phyloP scores from a whole-genome alignment of 2,329 filamentous ascomycete genomes.

The Talaromyces islandicus region DNA sequence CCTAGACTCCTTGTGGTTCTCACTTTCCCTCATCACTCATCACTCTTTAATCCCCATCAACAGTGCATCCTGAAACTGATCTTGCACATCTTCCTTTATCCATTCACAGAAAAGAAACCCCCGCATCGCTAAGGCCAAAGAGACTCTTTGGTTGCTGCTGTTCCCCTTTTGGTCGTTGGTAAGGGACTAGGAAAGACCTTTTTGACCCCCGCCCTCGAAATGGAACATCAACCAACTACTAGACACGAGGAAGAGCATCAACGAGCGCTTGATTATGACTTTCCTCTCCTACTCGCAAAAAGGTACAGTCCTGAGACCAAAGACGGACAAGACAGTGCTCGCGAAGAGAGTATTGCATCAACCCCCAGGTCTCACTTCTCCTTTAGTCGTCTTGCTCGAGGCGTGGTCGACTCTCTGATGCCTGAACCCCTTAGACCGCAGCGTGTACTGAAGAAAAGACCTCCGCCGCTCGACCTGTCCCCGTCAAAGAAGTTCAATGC shows the following conservation, averaged over 20 bases:
- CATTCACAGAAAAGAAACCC: not conserved
- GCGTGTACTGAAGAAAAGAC: not conserved
- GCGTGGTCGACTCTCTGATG: constrained; percentile 7
- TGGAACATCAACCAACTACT: not conserved
- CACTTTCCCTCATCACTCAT: not conserved
- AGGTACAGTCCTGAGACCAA: not conserved
- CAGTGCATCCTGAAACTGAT: not conserved
- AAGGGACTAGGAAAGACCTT: not conserved
- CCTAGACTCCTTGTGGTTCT: not conserved
- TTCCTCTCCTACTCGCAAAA: constrained; percentile 3
- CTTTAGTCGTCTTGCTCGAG: constrained; percentile 4
- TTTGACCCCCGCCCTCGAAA: not conserved
- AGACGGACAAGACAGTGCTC: not conserved
- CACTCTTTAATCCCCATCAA: not conserved
- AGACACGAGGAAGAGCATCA: not conserved
- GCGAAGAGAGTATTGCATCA: not conserved
- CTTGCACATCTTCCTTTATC: not conserved
- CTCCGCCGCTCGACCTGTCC: not conserved
- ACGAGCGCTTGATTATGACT: not conserved
- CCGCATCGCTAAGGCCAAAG: not conserved
- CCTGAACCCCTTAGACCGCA: constrained; percentile 5
- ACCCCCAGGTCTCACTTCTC: constrained; percentile 1
- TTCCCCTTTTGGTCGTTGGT: not conserved
- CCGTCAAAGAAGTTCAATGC: constrained; percentile 1
- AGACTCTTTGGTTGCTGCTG: not conserved